A percentile compares a stretch with the other conserved stretches of the same genome.
Conservation (phyloP, 2,329 filamentous ascomycete species). For the Alternaria longipes region DNA sequence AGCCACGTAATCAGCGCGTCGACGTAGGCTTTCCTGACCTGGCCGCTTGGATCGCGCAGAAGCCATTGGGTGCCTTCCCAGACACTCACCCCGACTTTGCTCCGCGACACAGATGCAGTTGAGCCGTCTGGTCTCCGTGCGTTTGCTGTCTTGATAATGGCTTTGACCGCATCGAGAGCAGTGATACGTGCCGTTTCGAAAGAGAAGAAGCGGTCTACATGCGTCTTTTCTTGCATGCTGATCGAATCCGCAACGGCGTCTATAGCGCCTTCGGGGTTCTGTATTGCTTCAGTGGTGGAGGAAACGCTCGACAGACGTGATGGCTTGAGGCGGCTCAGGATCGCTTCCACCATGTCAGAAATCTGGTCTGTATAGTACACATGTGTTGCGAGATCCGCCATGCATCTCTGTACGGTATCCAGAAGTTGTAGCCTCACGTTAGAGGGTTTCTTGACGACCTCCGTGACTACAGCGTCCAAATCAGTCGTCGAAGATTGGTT, state of each 20-base stretch:
- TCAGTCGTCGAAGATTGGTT: conserved; percentile 30
- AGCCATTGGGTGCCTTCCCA: conserved; percentile 99
- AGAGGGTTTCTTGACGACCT: conserved; percentile 60
- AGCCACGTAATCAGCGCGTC: conserved; percentile 88
- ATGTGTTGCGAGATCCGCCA: conserved; percentile 91
- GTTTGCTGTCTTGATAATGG: conserved; percentile 84
- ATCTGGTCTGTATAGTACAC: conserved; percentile 98
- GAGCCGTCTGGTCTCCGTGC: conserved; percentile 52
- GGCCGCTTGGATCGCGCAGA: conserved; percentile 77
- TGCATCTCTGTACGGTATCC: conserved; percentile 77
- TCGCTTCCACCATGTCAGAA: conserved; percentile 87
- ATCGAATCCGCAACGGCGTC: conserved; percentile 59
- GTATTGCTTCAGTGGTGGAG: conserved; percentile 58
- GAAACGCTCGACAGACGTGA: conserved; percentile 56
- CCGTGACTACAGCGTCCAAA: conserved; percentile 46
- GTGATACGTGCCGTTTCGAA: conserved; percentile 68
- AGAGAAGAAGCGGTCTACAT: conserved; percentile 68
- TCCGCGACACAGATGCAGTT: conserved; percentile 69
- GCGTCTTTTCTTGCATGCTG: conserved; percentile 61
- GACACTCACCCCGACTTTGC: conserved; percentile 78
- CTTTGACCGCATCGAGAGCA: conserved; percentile 81
- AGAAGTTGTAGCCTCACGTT: conserved; percentile 70
- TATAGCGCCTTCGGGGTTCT: conserved; percentile 61
- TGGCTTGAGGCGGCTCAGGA: conserved; percentile 81
- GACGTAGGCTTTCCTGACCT: conserved; percentile 84